phyloP scores from a whole-genome alignment of 2,329 filamentous ascomycete species.

The Fusarium nelsonii region DNA sequence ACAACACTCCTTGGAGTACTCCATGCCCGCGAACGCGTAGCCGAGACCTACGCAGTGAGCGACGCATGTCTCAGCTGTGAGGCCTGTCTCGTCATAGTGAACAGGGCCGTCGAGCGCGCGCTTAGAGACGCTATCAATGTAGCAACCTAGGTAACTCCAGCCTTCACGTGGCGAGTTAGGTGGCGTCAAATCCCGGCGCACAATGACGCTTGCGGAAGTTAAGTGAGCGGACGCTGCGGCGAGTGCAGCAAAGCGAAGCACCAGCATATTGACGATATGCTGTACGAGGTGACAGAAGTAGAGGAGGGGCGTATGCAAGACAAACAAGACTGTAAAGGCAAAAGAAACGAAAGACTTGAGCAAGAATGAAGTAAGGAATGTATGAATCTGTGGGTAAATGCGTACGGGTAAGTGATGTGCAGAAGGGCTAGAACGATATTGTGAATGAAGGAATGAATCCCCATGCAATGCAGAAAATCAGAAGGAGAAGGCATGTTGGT shows the following conservation, averaged over 20 bases:
- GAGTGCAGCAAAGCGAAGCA: conserved; percentile 35
- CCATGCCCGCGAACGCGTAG: conserved; percentile 61
- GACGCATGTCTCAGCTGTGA: conserved; percentile 60
- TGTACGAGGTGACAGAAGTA: conserved; percentile 1
- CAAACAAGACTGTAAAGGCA: background rate
- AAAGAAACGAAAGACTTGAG: conserved; percentile 21
- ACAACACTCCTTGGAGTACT: conserved; percentile 65
- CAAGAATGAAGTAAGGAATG: conserved; percentile 19
- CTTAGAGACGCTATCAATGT: conserved; percentile 40
- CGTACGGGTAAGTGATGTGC: conserved; percentile 9
- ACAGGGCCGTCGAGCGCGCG: conserved; percentile 42
- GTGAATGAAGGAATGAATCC: conserved; percentile 16
- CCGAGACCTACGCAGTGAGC: conserved; percentile 59
- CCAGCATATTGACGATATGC: conserved; percentile 23
- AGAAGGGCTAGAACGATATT: conserved; percentile 12
- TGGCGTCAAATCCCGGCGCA: conserved; percentile 42
- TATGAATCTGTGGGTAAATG: conserved; percentile 1
- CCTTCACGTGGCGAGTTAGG: conserved; percentile 32
- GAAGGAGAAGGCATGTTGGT: conserved; percentile 15
- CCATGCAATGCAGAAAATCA: conserved; percentile 14
- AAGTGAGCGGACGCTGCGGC: conserved; percentile 40
- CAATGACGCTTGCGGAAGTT: conserved; percentile 36
- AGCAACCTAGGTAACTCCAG: conserved; percentile 46
- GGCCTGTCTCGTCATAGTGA: conserved; percentile 40
- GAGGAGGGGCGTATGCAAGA: background rate